phyloP scores from a whole-genome alignment of 495 filamentous ascomycete species.

The Lindgomyces ingoldianus region DNA sequence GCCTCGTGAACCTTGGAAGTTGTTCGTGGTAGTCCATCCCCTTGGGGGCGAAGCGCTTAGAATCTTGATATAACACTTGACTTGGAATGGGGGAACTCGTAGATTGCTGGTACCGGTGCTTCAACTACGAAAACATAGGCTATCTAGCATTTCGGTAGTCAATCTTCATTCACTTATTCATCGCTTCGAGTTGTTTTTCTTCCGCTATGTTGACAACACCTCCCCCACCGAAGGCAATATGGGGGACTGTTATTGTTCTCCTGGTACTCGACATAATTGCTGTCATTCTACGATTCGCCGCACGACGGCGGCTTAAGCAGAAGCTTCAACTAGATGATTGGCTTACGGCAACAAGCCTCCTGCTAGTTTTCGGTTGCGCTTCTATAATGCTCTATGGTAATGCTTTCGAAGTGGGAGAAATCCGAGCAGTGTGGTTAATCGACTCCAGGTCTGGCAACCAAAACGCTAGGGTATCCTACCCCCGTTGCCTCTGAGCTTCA shows the following conservation, averaged over 20 bases:
- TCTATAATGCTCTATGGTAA: constrained; percentile 11
- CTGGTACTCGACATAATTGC: constrained; percentile 5
- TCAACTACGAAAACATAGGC: too few relatives aligned
- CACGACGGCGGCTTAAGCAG: not conserved
- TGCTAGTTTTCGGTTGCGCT: not conserved
- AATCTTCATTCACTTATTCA: not conserved
- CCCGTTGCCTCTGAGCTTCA: not conserved
- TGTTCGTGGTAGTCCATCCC: too few relatives aligned
- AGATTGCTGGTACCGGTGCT: too few relatives aligned
- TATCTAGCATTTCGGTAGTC: too few relatives aligned
- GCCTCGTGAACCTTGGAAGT: too few relatives aligned
- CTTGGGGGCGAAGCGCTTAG: not conserved
- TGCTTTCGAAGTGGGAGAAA: too few relatives aligned
- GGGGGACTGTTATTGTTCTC: constrained; percentile 6
- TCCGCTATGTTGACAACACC: not conserved
- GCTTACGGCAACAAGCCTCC: constrained; percentile 3
- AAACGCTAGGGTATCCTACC: constrained; percentile 4
- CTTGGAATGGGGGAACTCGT: too few relatives aligned
- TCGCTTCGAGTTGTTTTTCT: not conserved
- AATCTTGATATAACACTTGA: too few relatives aligned
- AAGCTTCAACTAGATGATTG: constrained; percentile 8
- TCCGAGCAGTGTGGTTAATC: too few relatives aligned
- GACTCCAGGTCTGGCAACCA: too few relatives aligned
- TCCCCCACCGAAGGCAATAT: not conserved
- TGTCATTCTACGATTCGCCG: constrained; percentile 7